phyloP scores from a whole-genome alignment of 495 filamentous ascomycete genomes.

The Talaromyces stipitatus region DNA sequence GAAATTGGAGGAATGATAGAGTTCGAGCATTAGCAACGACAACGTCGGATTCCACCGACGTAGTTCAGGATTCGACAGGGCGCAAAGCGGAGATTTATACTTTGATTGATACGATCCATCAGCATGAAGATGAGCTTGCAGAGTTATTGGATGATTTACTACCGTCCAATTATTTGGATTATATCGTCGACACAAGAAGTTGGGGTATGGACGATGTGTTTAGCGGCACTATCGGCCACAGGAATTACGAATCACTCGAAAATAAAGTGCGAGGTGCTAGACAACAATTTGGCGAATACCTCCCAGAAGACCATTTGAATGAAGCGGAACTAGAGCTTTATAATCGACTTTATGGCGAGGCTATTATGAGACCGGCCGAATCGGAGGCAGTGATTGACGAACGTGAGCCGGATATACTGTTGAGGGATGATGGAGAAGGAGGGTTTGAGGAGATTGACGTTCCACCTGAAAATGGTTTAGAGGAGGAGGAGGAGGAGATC shows the following conservation, averaged over 20 bases:
- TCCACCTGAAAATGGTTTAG: conserved; percentile 21
- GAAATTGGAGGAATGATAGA: background rate
- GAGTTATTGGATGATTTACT: conserved; percentile 29
- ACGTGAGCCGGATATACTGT: conserved; percentile 28
- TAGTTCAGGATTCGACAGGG: background rate
- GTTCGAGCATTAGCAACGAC: background rate
- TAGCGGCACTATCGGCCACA: conserved; percentile 17
- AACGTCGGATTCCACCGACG: background rate
- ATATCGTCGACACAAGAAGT: conserved; percentile 15
- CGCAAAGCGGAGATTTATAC: conserved; percentile 24
- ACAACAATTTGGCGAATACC: conserved; percentile 65
- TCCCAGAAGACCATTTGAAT: conserved; percentile 67
- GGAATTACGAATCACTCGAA: conserved; percentile 43
- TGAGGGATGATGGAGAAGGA: conserved; percentile 54
- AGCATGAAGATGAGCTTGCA: conserved; percentile 27
- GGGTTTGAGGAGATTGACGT: conserved; percentile 53
- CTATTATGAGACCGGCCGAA: conserved; percentile 42
- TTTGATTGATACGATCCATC: conserved; percentile 31
- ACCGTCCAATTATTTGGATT: conserved; percentile 18
- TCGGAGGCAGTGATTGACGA: conserved; percentile 27
- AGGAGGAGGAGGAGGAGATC: conserved; percentile 19
- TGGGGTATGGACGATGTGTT: conserved; percentile 15
- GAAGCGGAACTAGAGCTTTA: conserved; percentile 68
- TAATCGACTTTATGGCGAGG: conserved; percentile 68
- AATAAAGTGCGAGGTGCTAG: conserved; percentile 59